Conservation (phyloP, 257 asterid species). For the Mitragyna speciosa region DNA sequence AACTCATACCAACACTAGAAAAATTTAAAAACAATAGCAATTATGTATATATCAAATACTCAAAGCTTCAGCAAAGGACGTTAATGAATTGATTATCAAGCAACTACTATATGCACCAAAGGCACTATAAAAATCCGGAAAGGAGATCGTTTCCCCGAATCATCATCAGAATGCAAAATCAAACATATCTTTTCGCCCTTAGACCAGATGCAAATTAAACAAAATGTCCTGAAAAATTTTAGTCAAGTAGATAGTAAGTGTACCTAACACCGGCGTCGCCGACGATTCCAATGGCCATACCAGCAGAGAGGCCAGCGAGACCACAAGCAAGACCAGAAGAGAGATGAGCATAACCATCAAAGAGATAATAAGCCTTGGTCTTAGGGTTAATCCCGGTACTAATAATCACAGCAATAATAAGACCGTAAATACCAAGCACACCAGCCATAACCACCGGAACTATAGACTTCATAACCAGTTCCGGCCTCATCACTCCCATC, state of each 20-base stretch:
- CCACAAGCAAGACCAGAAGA: constrained; percentile 73
- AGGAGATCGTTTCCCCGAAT: background rate
- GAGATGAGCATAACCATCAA: constrained; percentile 69
- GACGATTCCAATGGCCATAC: constrained; percentile 78
- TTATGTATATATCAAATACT: too few species aligned
- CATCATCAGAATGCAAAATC: background rate
- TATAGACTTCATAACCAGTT: constrained; percentile 76
- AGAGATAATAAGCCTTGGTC: constrained; percentile 62
- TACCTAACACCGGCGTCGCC: constrained; percentile 79
- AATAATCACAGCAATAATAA: constrained; percentile 72
- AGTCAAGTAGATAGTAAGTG: background rate
- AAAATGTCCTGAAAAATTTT: background rate
- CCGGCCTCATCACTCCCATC: constrained; percentile 82
- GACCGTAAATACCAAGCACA: constrained; percentile 72
- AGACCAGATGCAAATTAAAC: background rate
- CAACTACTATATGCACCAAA: background rate
- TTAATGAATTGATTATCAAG: too few species aligned
- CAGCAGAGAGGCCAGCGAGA: constrained; percentile 77
- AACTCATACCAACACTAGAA: background rate
- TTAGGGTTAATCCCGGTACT: constrained; percentile 73
- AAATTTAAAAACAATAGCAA: background rate
- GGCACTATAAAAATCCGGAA: background rate
- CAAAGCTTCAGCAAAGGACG: background rate
- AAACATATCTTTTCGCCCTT: background rate
- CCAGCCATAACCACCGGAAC: constrained; percentile 89